Conservation (phyloP, 257 asterid genomes). For the Solanum bukasovii region DNA sequence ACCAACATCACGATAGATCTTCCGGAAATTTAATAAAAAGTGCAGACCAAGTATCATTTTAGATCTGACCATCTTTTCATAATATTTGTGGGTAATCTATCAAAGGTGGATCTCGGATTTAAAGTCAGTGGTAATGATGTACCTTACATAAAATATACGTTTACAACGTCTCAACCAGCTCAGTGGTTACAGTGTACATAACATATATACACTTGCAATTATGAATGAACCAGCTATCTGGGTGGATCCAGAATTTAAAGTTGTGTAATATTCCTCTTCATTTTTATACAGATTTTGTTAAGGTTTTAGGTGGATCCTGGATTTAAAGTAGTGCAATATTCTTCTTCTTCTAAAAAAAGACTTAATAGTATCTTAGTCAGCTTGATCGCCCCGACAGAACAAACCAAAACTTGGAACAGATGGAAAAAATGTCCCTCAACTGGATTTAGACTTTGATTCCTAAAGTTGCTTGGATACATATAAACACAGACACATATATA, state of each 20-base stretch:
- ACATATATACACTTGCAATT: neutral
- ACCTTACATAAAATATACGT: neutral
- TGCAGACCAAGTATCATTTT: neutral
- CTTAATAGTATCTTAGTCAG: neutral
- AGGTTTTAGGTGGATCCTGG: neutral
- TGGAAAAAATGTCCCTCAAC: neutral
- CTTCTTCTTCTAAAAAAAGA: neutral
- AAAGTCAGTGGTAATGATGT: neutral
- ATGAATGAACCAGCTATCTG: neutral
- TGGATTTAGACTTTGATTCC: neutral
- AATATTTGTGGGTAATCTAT: neutral
- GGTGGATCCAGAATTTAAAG: neutral
- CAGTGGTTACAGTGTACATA: neutral
- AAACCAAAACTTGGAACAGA: neutral
- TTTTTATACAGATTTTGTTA: neutral
- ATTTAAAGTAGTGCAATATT: neutral
- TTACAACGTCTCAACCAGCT: neutral
- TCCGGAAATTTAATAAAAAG: neutral
- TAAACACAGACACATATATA: neutral
- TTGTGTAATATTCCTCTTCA: neutral
- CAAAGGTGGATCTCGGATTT: neutral
- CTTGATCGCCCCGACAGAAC: neutral
- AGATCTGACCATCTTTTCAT: constrained; percentile 25
- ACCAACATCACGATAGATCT: neutral
- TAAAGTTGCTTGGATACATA: neutral